Base-by-base conservation (phyloP, 2,329 filamentous ascomycete species). In the Bipolaris sorokiniana region DNA sequence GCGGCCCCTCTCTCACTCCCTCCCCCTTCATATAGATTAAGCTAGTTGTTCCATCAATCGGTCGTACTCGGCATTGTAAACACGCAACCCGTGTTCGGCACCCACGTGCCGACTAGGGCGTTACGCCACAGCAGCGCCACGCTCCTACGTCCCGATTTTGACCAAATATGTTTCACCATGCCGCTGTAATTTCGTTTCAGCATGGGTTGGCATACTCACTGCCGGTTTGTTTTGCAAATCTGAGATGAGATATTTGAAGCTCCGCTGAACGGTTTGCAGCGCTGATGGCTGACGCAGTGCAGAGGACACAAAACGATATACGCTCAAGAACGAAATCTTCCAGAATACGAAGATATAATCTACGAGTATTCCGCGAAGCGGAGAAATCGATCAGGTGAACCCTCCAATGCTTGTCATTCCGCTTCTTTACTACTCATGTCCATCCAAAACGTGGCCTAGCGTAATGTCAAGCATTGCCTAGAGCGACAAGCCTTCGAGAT, bases 11-110 rank as follows among this genome's bases (percentile, higher is more conserved):
- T 55, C 20, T 26, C 18, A 37, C 20, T 20, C 45, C 31, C 20
- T 20, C 45, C 31, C 56, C 28, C 11, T 47, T 48, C 44, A 18
- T 16, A 20, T 47, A 45, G 16, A 26, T 18, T 9, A 9, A 41
- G 38, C 9, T 51, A 48, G 50, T 51, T 49, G 18, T 64, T 67
- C 66, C 64, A 61, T 66, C 66, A 68, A 68, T 67, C 58, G 44
- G 58, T 58, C 11, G 13, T 15, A 28, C 37, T 23, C 20, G 15
- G 26, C 42, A 13, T 26, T 28, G 26, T n/a, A 26, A 33, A 18
- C 36, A 18, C 42, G 20, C 34, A 13, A 22, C 16, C 28, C 23
- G 31, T 23, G 38, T 45, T 31, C 47, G 47, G 31, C 26, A 22
- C 28, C 45, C 34, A 6, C 47, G 33, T 47, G 36, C 44, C 5